phyloP scores from a whole-genome alignment of 345 rosid genomes.

The Salix exigua region DNA sequence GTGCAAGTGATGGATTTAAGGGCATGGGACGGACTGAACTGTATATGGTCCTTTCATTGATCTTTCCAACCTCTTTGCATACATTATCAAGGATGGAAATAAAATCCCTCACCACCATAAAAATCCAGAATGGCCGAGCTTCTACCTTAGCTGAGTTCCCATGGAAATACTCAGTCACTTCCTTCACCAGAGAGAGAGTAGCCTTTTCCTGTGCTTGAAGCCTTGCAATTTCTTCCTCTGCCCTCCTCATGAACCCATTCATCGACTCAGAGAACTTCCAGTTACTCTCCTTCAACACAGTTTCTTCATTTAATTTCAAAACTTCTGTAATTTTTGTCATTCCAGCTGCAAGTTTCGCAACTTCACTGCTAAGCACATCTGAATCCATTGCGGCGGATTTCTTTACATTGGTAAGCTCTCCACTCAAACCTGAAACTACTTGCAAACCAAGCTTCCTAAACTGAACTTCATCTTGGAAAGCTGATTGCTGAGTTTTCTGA shows the following conservation, averaged over 20 bases:
- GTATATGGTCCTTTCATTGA: conserved; percentile 69
- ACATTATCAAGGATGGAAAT: conserved; percentile 80
- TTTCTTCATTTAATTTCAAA: conserved; percentile 36
- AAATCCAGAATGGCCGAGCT: conserved; percentile 72
- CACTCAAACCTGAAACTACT: conserved; percentile 73
- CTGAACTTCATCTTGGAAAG: conserved; percentile 59
- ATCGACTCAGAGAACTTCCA: conserved; percentile 54
- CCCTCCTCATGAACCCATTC: conserved; percentile 59
- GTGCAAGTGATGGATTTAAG: conserved; percentile 25
- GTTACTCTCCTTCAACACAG: conserved; percentile 22
- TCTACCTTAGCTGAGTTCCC: conserved; percentile 75
- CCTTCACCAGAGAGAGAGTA: conserved; percentile 54
- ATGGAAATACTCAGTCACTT: conserved; percentile 86
- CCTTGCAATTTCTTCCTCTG: conserved; percentile 56
- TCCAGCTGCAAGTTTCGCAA: conserved; percentile 50
- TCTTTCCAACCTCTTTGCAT: conserved; percentile 86
- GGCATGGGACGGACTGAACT: conserved; percentile 50
- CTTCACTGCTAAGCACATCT: conserved; percentile 53
- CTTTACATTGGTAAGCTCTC: conserved; percentile 76
- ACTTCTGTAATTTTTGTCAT: conserved; percentile 52
- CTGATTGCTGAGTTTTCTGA: conserved; percentile 34
- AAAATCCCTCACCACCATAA: conserved; percentile 80
- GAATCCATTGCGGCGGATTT: conserved; percentile 93
- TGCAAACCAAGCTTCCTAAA: conserved; percentile 77
- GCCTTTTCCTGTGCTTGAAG: conserved; percentile 47